These are phyloP conservation scores for Trypanosoma boissoni DNA, from an alignment of 208 protist species.

Conservation along the genomic window DNA sequence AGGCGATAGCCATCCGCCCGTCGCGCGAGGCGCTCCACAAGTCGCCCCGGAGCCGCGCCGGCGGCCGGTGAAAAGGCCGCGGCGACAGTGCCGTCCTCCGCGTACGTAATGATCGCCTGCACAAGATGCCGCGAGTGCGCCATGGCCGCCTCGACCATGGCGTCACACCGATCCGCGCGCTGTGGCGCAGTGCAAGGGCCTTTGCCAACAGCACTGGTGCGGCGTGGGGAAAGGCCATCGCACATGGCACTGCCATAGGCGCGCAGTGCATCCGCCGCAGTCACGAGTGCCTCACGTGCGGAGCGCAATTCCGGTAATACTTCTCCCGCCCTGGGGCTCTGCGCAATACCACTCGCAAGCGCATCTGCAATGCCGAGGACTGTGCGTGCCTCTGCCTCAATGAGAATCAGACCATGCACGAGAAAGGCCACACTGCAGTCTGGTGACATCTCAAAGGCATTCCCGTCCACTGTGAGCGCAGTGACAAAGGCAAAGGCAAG, in stretches of 20 bases:
- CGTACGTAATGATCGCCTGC: slow-evolving; percentile 71
- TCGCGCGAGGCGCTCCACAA: slow-evolving; percentile 65
- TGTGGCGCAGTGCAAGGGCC: slow-evolving; percentile 1
- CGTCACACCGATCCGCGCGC: slow-evolving; percentile 46
- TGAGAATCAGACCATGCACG: slow-evolving; percentile 54
- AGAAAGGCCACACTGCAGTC: slow-evolving; percentile 79
- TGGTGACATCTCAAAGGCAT: slow-evolving; percentile 74
- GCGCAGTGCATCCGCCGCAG: slow-evolving; percentile 21
- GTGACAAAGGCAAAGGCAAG: slow-evolving; percentile 64
- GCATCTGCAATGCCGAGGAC: slow-evolving; percentile 54
- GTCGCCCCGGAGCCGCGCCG: slow-evolving; percentile 40
- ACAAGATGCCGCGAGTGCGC: slow-evolving; percentile 63
- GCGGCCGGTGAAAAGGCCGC: slow-evolving; percentile 16
- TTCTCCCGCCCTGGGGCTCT: slow-evolving; percentile 17
- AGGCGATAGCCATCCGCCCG: slow-evolving; percentile 56
- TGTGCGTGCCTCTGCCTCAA: slow-evolving; percentile 74
- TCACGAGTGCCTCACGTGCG: slow-evolving; percentile 33
- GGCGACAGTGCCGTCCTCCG: slow-evolving; percentile 43
- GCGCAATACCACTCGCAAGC: slow-evolving; percentile 34
- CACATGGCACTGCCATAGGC: slow-evolving; percentile 28
- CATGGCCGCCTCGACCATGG: slow-evolving; percentile 56
- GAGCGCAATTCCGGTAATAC: slow-evolving; percentile 42
- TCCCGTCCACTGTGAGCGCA: slow-evolving; percentile 57
- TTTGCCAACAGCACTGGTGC: neutral
- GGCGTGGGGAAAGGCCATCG: slow-evolving; percentile 22